These are phyloP conservation scores for Porosira glacialis DNA, from an alignment of 352 stramenopile species.

Conservation along the genomic window DNA sequence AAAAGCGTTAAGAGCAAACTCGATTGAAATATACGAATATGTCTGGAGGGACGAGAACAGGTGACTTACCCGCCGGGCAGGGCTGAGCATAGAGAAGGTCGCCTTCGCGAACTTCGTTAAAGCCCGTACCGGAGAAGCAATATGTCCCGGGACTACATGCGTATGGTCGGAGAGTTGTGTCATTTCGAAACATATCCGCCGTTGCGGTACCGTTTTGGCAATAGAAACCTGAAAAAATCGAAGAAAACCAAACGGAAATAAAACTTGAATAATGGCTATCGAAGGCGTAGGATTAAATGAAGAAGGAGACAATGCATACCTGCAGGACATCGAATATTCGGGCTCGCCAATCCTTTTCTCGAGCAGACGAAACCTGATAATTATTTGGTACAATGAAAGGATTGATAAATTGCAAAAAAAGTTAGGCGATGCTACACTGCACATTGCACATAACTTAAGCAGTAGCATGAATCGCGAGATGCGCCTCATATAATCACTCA, in stretches of 20 bases:
- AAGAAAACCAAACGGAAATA: background rate
- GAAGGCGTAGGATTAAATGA: too few species aligned
- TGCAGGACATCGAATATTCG: conserved; percentile 89
- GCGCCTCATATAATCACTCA: too few species aligned
- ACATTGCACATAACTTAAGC: too few species aligned
- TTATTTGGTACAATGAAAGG: too few species aligned
- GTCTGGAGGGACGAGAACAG: too few species aligned
- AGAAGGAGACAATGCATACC: conserved; percentile 84
- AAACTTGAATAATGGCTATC: conserved; percentile 2
- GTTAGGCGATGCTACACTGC: too few species aligned
- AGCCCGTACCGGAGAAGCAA: conserved; percentile 90
- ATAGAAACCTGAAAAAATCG: too few species aligned
- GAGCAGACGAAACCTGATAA: conserved; percentile 89
- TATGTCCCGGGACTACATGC: conserved; percentile 93
- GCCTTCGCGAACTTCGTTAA: conserved; percentile 83
- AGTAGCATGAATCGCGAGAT: too few species aligned
- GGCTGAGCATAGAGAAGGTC: conserved; percentile 90
- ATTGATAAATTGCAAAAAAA: too few species aligned
- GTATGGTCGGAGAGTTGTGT: conserved; percentile 92
- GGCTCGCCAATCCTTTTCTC: conserved; percentile 81
- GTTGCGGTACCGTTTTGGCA: conserved; percentile 91
- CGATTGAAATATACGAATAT: too few species aligned
- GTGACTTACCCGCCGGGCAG: conserved; percentile 85
- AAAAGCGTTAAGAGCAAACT: too few species aligned
- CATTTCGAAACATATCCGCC: conserved; percentile 92